Evolutionary conservation across 345 rosid genomes (phyloP), one percentile per base, ranked within the genome.

Genomic region (Arabidopsis thaliana): DNA sequence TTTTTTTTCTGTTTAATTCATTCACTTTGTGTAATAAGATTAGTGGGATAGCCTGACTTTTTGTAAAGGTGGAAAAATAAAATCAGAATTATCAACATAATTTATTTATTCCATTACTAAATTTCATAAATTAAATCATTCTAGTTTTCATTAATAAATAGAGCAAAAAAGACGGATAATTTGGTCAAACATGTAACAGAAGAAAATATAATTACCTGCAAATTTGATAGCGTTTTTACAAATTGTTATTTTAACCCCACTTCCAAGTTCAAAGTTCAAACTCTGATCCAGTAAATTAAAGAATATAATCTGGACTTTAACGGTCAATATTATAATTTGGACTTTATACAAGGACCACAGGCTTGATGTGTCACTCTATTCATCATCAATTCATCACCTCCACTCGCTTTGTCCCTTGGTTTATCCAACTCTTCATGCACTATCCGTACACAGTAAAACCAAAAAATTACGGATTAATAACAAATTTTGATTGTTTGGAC

Each of bases 241-340:
- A 32, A n/a, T 3, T 34, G 40, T 52, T 28, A 45, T 13, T 20
- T 20, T 8, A 23, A 25, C 12, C 24, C 22, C 38, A 10, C 40
- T 46, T 45, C 12, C 14, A 69, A 45, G 48, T 49, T 72, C 53
- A 72, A 72, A 72, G 0, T 72, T 62, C 44, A 41, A 72, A 61
- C 33, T 40, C 7, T 12, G 25, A 64, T 42, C 48, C 14, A 34
- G 58, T 65, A 55, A 64, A 64, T 55, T 64, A 73, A 62, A 63
- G 20, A 33, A 55, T 64, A 44, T 9, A 64, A 44, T 73, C 12
- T 22, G 28, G 37, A 63, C 12, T 32, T 63, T 41, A 53, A 6
- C 4, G 8, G 33, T 59, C 10, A 61, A 5, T 72, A 51, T 51
- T 49, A 12, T 42, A 40, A 14, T 32, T 33, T 38, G 13, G 28